Percentiles rank a stretch among this genome's conserved stretches.
Conservation (phyloP, 345 rosid genomes). For the Raphanus raphanistrum region DNA sequence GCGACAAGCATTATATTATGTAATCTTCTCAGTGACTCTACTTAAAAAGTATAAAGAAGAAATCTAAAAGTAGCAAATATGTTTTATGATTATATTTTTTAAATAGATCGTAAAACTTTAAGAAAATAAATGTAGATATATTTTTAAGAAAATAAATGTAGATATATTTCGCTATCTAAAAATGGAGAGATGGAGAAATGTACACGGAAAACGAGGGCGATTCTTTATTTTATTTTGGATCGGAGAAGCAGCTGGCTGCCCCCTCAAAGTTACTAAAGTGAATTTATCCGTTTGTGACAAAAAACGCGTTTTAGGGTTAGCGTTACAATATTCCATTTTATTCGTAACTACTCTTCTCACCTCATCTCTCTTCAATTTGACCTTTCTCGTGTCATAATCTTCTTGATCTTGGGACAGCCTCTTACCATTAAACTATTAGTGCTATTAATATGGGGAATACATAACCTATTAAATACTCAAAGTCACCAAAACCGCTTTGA, state of each 20-base stretch:
- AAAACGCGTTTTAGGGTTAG: constrained; percentile 51
- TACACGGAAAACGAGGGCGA: constrained; percentile 63
- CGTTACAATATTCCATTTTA: constrained; percentile 25
- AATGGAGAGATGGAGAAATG: constrained; percentile 43
- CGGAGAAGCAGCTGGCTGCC: constrained; percentile 41
- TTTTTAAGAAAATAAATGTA: constrained; percentile 4
- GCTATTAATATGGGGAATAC: neutral
- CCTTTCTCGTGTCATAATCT: constrained; percentile 26
- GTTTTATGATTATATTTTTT: neutral
- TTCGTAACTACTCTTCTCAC: neutral
- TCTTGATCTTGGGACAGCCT: neutral
- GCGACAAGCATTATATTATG: neutral
- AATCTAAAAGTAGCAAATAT: neutral
- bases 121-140: constrained; percentile 5
- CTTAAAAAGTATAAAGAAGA: neutral
- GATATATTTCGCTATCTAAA: constrained; percentile 9
- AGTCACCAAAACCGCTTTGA: constrained; percentile 53
- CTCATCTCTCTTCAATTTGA: constrained; percentile 52
- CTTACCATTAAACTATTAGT: neutral
- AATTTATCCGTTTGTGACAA: constrained; percentile 43
- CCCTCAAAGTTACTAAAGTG: constrained; percentile 40
- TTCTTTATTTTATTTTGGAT: constrained; percentile 13
- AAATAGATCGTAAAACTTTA: neutral
- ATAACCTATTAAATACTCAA: neutral
- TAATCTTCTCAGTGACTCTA: neutral